These are phyloP conservation scores for Russula griseocarnosa DNA, from an alignment of 768 basidiomycete genomes.

Conservation along the genomic window DNA sequence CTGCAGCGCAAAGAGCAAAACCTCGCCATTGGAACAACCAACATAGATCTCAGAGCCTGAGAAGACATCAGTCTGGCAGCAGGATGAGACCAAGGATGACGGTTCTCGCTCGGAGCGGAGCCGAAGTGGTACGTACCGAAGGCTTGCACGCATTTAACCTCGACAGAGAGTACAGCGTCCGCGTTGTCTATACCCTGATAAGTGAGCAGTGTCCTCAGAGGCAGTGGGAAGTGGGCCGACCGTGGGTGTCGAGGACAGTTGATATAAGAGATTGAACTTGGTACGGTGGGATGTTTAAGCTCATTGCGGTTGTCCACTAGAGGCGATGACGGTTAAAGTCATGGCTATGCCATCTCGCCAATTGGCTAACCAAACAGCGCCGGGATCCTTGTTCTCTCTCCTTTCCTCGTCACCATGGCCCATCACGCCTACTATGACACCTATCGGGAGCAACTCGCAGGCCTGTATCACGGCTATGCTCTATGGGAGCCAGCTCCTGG, in stretches of 20 bases:
- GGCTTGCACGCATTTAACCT: slow-evolving; percentile 33
- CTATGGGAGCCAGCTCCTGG: slow-evolving; percentile 28
- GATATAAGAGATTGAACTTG: slow-evolving; percentile 48
- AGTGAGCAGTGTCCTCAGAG: slow-evolving; percentile 17
- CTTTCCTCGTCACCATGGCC: neutral
- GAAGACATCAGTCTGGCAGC: slow-evolving; percentile 11
- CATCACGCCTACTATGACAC: slow-evolving; percentile 10
- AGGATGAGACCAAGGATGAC: slow-evolving; percentile 1
- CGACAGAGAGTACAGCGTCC: slow-evolving; percentile 19
- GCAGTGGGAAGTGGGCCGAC: slow-evolving; percentile 18
- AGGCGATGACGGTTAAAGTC: too few species aligned
- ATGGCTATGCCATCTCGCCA: neutral
- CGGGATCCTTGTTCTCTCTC: neutral
- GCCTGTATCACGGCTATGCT: slow-evolving; percentile 20
- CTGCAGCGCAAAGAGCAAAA: slow-evolving; percentile 74
- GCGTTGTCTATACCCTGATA: slow-evolving; percentile 28
- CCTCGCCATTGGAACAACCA: slow-evolving; percentile 79
- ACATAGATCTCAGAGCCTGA: slow-evolving; percentile 82
- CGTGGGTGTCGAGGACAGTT: slow-evolving; percentile 32
- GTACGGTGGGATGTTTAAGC: slow-evolving; percentile 56
- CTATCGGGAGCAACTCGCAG: slow-evolving; percentile 24
- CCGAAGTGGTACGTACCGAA: slow-evolving; percentile 27
- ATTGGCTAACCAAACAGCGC: neutral
- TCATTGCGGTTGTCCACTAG: slow-evolving; percentile 32
- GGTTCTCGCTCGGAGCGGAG: neutral